Conservation (phyloP, 169 alveolate genomes). For the Plasmodium gonderi region DNA sequence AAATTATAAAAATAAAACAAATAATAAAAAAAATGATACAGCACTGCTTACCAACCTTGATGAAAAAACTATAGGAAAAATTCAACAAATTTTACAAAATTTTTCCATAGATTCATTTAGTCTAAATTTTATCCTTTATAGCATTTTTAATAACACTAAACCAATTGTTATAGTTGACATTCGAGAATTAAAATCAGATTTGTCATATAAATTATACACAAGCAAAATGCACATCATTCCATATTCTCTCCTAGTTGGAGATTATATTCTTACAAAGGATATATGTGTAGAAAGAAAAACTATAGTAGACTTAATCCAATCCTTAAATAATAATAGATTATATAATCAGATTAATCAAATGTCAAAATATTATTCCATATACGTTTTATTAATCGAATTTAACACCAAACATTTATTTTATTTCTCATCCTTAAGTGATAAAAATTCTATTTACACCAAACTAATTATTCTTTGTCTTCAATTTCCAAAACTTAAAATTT, state of each 20-base stretch:
- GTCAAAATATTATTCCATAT: conserved; percentile 75
- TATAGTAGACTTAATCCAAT: conserved; percentile 79
- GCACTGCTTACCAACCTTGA: conserved; percentile 16
- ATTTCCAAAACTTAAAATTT: conserved; percentile 73
- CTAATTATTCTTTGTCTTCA: conserved; percentile 74
- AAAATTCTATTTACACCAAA: conserved; percentile 70
- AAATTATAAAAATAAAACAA: conserved; percentile 43
- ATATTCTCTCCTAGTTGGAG: conserved; percentile 85
- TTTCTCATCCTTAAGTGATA: conserved; percentile 68
- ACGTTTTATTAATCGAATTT: conserved; percentile 78
- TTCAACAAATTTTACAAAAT: conserved; percentile 39
- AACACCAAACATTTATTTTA: conserved; percentile 56
- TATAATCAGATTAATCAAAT: conserved; percentile 84
- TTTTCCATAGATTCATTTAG: conserved; percentile 59
- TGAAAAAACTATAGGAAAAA: conserved; percentile 49
- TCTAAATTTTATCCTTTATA: conserved; percentile 42
- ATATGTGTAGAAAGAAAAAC: conserved; percentile 90
- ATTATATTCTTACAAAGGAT: conserved; percentile 86
- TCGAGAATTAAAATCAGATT: conserved; percentile 85
- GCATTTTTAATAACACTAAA: conserved; percentile 64
- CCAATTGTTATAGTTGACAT: conserved; percentile 84
- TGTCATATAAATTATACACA: conserved; percentile 86
- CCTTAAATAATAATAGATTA: conserved; percentile 85
- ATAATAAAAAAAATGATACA: conserved; percentile 13
- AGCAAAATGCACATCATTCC: conserved; percentile 86